Evolutionary conservation across 1,284 basidiomycete genomes (phyloP), one percentile per base, ranked within the genome.

Genomic region (Irpex rosettiformis): DNA sequence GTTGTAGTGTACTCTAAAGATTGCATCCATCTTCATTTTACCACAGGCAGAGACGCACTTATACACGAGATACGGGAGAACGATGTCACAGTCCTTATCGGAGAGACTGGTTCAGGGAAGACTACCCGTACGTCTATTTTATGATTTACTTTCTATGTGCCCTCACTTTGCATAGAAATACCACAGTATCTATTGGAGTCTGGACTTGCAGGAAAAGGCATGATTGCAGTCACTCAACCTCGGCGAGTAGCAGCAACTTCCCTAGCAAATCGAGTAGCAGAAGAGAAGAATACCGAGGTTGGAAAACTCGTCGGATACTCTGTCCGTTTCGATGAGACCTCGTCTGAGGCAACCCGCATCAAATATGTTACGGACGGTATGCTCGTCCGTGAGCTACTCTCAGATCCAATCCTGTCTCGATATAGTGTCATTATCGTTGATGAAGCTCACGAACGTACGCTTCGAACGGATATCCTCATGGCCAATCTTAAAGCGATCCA

Each of bases 321-420:
- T 2, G 95, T 99, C 33, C 89, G 96, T 42, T 99, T 99, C 72
- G 94, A 98, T 71, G 96, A 98, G 67, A 80, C 84, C 52, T 84
- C 83, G 16, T 78, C 82, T 51, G 65, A 77, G 29, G 73, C 83
- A 25, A 97, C 97, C 0, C 83, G 88, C 33, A 89, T 99, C 71
- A 95, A 97, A 72, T 99, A 95, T 73, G 82, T 96, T 72, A 98
- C 96, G 22, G 97, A 99, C 68, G 96, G 96, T 68, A 96, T 98
- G 84, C 86, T 99, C 64, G 87, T 97, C 40, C 86, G 96, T 58
- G 96, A 94, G 76, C 85, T 96, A 59, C 79, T 96, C 61, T 84
- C 81, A 54, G 90, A 94, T 68, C 78, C 82, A 21, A 73, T 91
- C n/a, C 78, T 98, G 52, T 84, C 85, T 56, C 84, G 83, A 51